These are phyloP conservation scores for Didymella keratinophila DNA, from an alignment of 2,329 filamentous ascomycete species.

Conservation along the genomic window DNA sequence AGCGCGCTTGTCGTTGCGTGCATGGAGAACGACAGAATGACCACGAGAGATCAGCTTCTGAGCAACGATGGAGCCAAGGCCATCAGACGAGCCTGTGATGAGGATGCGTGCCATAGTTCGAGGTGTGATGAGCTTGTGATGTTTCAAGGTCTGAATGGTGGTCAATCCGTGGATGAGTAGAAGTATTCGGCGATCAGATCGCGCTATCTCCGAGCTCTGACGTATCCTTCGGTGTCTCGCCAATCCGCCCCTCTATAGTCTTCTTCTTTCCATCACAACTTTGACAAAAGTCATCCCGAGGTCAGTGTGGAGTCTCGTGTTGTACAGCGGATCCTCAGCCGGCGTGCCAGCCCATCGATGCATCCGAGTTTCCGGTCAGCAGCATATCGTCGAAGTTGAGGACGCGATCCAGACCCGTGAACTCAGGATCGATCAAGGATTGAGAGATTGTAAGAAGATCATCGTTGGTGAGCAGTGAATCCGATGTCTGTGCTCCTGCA, in stretches of 20 bases:
- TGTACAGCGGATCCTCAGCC: no score
- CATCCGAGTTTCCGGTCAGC: no score
- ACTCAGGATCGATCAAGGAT: no score
- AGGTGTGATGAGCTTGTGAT: background rate
- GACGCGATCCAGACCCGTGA: no score
- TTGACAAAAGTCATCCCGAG: background rate
- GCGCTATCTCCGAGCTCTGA: background rate
- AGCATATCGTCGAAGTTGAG: no score
- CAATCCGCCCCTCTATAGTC: background rate
- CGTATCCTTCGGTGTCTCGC: background rate
- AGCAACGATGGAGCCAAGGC: slow-evolving; percentile 62
- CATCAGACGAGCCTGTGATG: slow-evolving; percentile 67
- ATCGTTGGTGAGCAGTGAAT: no score
- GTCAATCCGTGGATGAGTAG: background rate
- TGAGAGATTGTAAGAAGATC: no score
- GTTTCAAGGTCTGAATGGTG: background rate
- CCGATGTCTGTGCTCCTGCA: no score
- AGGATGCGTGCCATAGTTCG: slow-evolving; percentile 55
- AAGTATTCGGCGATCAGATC: background rate
- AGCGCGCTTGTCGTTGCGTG: slow-evolving; percentile 63
- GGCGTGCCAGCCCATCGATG: no score
- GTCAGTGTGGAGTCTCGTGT: no score
- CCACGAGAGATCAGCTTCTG: slow-evolving; percentile 59
- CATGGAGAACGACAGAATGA: slow-evolving; percentile 65
- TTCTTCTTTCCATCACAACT: background rate